A percentile compares a stretch with the other conserved stretches of the same genome.
Evolutionary conservation across 2,329 filamentous ascomycete genomes (phyloP).

Genomic region (Aspergillus fumigatiaffinis): DNA sequence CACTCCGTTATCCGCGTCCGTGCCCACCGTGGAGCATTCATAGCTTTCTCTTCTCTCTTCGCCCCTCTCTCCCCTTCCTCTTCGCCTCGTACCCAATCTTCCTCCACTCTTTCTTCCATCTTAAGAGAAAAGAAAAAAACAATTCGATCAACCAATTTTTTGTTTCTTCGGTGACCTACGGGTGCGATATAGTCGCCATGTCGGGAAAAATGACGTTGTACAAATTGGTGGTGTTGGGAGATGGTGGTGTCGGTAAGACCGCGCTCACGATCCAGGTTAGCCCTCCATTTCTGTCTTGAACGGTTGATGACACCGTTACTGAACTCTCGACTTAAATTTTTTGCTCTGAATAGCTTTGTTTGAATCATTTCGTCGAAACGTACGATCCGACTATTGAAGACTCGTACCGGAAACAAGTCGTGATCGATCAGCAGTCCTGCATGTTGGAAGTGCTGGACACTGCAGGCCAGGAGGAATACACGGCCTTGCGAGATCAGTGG

Average conservation of each 20-base stretch:
- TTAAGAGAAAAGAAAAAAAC: not conserved
- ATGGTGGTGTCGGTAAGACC: slow-evolving; percentile 92
- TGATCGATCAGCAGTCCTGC: slow-evolving; percentile 91
- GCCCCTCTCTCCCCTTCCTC: not conserved
- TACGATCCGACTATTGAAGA: slow-evolving; percentile 68
- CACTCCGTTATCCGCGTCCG: slow-evolving; percentile 22
- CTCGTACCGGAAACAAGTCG: slow-evolving; percentile 65
- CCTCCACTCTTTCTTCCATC: not conserved
- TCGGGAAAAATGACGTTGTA: slow-evolving; percentile 93
- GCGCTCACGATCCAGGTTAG: slow-evolving; percentile 78
- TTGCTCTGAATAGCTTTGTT: slow-evolving; percentile 62
- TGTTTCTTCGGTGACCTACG: not conserved
- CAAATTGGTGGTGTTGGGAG: slow-evolving; percentile 91
- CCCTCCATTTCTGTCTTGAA: slow-evolving; percentile 3
- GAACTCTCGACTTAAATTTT: slow-evolving; percentile 2
- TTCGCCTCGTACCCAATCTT: not conserved
- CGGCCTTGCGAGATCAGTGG: slow-evolving; percentile 94
- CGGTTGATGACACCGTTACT: slow-evolving; percentile 3
- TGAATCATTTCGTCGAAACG: slow-evolving; percentile 98
- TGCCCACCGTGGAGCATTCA: slow-evolving; percentile 22
- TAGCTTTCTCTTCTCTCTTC: slow-evolving; percentile 9
- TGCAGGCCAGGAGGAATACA: slow-evolving; percentile 97
- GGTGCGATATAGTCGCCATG: slow-evolving; percentile 51
- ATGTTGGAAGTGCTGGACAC: slow-evolving; percentile 98
- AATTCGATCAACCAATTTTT: not conserved